A percentile compares a stretch with the other conserved stretches of the same genome.
phyloP scores from a whole-genome alignment of 345 rosid species.

The Tarenaya hassleriana region DNA sequence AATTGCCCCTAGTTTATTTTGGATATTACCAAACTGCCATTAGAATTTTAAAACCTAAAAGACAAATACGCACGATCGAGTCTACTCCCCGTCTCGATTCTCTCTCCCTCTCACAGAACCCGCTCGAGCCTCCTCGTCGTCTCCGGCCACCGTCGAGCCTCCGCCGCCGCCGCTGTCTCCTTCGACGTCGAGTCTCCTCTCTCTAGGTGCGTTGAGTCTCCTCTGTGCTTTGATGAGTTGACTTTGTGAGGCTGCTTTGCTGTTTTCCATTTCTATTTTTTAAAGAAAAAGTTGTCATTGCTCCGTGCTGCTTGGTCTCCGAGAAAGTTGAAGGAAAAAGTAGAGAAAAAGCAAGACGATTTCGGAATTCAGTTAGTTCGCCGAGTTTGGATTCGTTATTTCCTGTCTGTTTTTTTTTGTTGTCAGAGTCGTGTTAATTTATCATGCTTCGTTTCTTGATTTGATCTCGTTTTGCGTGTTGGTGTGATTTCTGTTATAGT shows the following conservation, averaged over 20 bases:
- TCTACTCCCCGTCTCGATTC: too few species aligned
- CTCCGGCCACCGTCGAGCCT: too few species aligned
- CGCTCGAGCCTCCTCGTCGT: too few species aligned
- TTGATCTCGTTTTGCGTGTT: constrained; percentile 19
- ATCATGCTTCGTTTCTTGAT: constrained; percentile 14
- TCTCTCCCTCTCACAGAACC: too few species aligned
- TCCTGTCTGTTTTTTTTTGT: background rate
- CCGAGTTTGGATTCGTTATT: constrained; percentile 24
- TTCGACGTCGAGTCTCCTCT: too few species aligned
- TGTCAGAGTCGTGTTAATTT: background rate
- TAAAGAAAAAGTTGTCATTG: constrained; percentile 18
- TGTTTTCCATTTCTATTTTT: constrained; percentile 17
- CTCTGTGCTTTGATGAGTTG: too few species aligned
- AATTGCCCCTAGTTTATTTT: too few species aligned
- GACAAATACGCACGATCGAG: too few species aligned
- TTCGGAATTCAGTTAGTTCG: constrained; percentile 24
- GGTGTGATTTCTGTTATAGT: background rate
- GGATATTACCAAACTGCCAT: too few species aligned
- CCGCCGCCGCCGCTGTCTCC: too few species aligned
- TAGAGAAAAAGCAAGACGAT: constrained; percentile 4
- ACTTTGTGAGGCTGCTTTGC: constrained; percentile 31
- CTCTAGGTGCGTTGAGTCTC: too few species aligned
- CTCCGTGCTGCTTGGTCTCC: constrained; percentile 31
- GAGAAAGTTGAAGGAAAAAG: constrained; percentile 20
- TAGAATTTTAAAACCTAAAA: too few species aligned